A percentile compares a stretch with the other conserved stretches of the same genome.
phyloP scores from a whole-genome alignment of 345 rosid genomes.

The Euclidium syriacum region DNA sequence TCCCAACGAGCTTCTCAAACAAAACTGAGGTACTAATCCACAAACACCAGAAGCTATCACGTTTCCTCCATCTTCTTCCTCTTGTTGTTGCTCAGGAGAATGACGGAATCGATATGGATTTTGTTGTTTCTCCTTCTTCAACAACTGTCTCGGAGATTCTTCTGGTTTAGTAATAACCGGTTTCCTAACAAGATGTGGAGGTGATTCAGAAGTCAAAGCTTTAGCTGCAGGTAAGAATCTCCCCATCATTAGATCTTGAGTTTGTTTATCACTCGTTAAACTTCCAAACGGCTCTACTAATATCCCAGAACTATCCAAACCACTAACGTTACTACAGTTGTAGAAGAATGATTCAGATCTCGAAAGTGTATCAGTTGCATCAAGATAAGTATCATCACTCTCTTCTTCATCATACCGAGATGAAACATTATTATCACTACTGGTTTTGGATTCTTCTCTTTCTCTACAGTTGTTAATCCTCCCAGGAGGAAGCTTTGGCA shows the following conservation, averaged over 20 bases:
- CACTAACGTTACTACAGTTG: conserved; percentile 53
- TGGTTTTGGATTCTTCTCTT: conserved; percentile 5
- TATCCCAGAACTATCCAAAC: conserved; percentile 43
- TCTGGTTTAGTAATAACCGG: conserved; percentile 38
- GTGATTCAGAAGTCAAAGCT: conserved; percentile 74
- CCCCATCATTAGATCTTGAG: conserved; percentile 81
- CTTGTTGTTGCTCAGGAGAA: conserved; percentile 44
- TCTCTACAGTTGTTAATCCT: conserved; percentile 35
- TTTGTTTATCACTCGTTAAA: conserved; percentile 46
- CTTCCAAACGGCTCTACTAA: conserved; percentile 38
- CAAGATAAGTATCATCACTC: conserved; percentile 39
- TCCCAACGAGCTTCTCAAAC: conserved; percentile 59
- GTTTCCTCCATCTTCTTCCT: conserved; percentile 31
- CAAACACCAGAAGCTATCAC: conserved; percentile 45
- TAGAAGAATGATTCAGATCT: conserved; percentile 49
- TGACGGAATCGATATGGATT: conserved; percentile 30
- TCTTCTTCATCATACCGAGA: conserved; percentile 31
- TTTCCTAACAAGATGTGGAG: conserved; percentile 44
- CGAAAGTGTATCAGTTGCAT: conserved; percentile 54
- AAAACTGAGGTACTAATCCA: conserved; percentile 70
- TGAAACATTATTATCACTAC: not conserved
- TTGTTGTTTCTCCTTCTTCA: conserved; percentile 28
- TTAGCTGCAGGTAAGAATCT: conserved; percentile 92
- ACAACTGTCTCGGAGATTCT: conserved; percentile 31
- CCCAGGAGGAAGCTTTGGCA: conserved; percentile 92